Percentiles rank a stretch among this genome's conserved stretches.
Conservation (phyloP, 495 filamentous ascomycete genomes). For the Talaromyces borbonicus region DNA sequence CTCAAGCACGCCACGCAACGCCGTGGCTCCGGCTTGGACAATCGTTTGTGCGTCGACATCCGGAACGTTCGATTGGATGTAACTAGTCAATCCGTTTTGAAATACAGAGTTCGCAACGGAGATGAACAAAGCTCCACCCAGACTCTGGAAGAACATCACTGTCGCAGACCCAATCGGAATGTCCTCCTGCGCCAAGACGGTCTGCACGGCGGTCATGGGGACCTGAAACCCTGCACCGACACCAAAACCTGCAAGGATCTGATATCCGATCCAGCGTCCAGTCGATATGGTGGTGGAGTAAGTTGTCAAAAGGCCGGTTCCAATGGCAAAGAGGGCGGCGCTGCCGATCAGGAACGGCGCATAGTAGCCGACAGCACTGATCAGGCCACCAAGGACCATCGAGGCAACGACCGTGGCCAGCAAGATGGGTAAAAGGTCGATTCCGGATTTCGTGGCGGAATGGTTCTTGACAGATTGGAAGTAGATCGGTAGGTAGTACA, state of each 20-base stretch:
- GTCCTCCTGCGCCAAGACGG: slow-evolving; percentile 25
- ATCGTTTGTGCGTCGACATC: slow-evolving; percentile 34
- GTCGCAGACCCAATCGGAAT: slow-evolving; percentile 47
- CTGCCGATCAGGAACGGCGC: slow-evolving; percentile 54
- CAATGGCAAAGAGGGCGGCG: slow-evolving; percentile 44
- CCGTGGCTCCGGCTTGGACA: slow-evolving; percentile 49
- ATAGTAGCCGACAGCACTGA: slow-evolving; percentile 58
- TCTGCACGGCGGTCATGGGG: slow-evolving; percentile 23
- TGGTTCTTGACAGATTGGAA: slow-evolving; percentile 51
- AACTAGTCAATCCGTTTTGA: slow-evolving; percentile 53
- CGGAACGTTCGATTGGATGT: slow-evolving; percentile 24
- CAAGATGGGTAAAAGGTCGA: slow-evolving; percentile 27
- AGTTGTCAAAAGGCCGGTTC: slow-evolving; percentile 54
- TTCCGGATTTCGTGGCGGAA: slow-evolving; percentile 53
- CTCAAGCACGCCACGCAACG: slow-evolving; percentile 37
- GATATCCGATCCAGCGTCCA: slow-evolving; percentile 50
- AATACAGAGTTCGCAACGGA: slow-evolving; percentile 70
- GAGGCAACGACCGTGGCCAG: slow-evolving; percentile 25
- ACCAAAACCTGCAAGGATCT: slow-evolving; percentile 44
- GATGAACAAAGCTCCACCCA: slow-evolving; percentile 59
- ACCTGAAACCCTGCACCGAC: slow-evolving; percentile 41
- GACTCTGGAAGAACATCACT: slow-evolving; percentile 27
- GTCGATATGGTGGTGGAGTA: slow-evolving; percentile 33
- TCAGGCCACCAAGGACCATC: slow-evolving; percentile 34
- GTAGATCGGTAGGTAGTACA: slow-evolving; percentile 36